Base-by-base conservation (phyloP, 2,329 filamentous ascomycete species). In the Thermothelomyces thermophilus region DNA sequence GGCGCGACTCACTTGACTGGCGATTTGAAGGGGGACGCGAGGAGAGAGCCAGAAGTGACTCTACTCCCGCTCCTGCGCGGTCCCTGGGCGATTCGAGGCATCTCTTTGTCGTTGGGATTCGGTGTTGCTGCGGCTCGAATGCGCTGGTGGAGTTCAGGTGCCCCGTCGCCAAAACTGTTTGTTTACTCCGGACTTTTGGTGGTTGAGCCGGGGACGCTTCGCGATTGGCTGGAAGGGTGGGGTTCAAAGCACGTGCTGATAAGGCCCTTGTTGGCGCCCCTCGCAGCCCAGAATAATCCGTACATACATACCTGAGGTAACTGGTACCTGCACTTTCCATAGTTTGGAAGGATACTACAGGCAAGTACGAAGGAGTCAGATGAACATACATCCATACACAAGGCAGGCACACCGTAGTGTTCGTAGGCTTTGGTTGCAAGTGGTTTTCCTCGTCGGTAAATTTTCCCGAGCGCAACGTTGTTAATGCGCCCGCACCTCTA, bases 41-140 rank as follows among this genome's bases (percentile, higher is more conserved):
- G 59, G 42, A 70, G 61, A 16, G 74, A 72, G 49, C 70, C 73
- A 30, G 75, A 74, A 16, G 71, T 69, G 35, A 70, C 68, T 64
- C 73, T 73, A 62, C 66, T 69, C 53, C 65, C 70, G 59, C 70
- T 73, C 46, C 73, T 65, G 57, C 77, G 77, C 56, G 76, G 72
- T 30, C 66, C 70, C 61, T 80, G 76, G 51, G 76, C 73, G 57
- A 80, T 76, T 61, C 78, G 76, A 70, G 78, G 74, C 78, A 82
- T 82, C 51, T 62, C n/a, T 72, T 9, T 35, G 33, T 35, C 13
- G 54, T 52, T 48, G 28, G 46, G 9, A 20, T 28, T 49, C 55
- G 33, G 36, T 33, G 54, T 28, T 39, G 50, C 13, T 42, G 30
- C 16, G 39, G 36, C 26, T 34, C 39, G 31, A 46, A 44, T 37